phyloP scores from a whole-genome alignment of 106 monocot species.

The Dendrobium chrysotoxum region DNA sequence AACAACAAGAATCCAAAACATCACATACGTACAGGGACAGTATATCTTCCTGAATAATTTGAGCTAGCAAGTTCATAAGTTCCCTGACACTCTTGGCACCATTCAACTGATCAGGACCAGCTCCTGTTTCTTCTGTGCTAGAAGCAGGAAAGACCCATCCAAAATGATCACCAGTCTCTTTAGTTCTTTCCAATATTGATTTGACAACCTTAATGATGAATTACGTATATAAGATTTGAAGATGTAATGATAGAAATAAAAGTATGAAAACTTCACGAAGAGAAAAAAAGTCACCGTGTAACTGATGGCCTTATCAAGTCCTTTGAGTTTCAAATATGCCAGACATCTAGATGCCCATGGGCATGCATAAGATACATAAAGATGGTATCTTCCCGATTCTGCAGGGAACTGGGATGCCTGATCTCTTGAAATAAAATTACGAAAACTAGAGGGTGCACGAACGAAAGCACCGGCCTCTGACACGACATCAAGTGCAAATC shows the following conservation, averaged over 20 bases:
- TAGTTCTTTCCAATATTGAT: conserved; percentile 85
- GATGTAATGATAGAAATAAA: background rate
- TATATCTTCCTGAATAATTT: conserved; percentile 86
- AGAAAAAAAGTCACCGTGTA: conserved; percentile 33
- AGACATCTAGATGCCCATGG: conserved; percentile 97
- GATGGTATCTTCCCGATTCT: conserved; percentile 85
- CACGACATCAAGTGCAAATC: conserved; percentile 58
- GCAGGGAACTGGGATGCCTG: conserved; percentile 61
- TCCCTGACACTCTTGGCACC: conserved; percentile 74
- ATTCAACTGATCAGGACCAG: conserved; percentile 65
- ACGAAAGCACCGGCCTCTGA: conserved; percentile 67
- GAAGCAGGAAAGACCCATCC: conserved; percentile 87
- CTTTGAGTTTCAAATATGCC: conserved; percentile 77
- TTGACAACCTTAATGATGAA: conserved; percentile 49
- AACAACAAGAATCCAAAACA: background rate
- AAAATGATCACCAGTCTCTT: conserved; percentile 78
- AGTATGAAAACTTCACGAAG: background rate
- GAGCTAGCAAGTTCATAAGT: conserved; percentile 82
- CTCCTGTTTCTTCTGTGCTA: conserved; percentile 61
- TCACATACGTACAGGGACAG: conserved; percentile 72
- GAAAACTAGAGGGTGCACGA: conserved; percentile 66
- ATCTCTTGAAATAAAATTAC: conserved; percentile 68
- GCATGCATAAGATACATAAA: conserved; percentile 92
- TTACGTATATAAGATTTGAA: background rate
- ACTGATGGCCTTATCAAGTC: conserved; percentile 73